A percentile compares a stretch with the other conserved stretches of the same genome.
Conservation (phyloP, 768 basidiomycete genomes). For the Podaxis sp. region DNA sequence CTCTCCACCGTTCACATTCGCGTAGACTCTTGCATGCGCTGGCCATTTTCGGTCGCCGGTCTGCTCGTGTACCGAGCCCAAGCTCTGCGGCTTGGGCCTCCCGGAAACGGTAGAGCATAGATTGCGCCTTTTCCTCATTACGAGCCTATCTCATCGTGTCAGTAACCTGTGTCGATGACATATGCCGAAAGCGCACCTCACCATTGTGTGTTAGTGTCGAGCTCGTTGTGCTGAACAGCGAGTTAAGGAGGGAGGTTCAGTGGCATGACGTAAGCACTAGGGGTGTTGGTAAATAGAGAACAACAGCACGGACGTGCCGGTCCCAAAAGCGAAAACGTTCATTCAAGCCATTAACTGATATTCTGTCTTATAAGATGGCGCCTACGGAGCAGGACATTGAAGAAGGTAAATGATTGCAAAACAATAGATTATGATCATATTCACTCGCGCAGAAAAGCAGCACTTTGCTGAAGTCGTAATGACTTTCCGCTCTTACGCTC, state of each 20-base stretch:
- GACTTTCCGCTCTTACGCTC: constrained; percentile 74
- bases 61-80: constrained; percentile 80
- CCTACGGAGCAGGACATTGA: constrained; percentile 28
- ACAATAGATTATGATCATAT: neutral
- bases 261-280: constrained; percentile 4
- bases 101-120: constrained; percentile 92
- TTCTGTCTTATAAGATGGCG: constrained; percentile 18
- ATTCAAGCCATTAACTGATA: neutral
- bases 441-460: constrained; percentile 47
- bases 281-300: neutral
- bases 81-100: constrained; percentile 96
- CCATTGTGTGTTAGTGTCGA: constrained; percentile 11
- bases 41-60: constrained; percentile 91
- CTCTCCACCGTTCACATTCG: constrained; percentile 95
- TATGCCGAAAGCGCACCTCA: neutral
- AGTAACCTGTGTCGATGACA: neutral
- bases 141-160: constrained; percentile 58
- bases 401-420: constrained; percentile 28
- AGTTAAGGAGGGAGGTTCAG: neutral
- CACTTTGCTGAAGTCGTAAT: constrained; percentile 76
- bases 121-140: constrained; percentile 98
- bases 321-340: neutral
- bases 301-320: constrained; percentile 1
- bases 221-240: neutral
- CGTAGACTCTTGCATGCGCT: constrained; percentile 87